Conservation (phyloP, 1,284 basidiomycete genomes). For the Pholiota adiposa region DNA sequence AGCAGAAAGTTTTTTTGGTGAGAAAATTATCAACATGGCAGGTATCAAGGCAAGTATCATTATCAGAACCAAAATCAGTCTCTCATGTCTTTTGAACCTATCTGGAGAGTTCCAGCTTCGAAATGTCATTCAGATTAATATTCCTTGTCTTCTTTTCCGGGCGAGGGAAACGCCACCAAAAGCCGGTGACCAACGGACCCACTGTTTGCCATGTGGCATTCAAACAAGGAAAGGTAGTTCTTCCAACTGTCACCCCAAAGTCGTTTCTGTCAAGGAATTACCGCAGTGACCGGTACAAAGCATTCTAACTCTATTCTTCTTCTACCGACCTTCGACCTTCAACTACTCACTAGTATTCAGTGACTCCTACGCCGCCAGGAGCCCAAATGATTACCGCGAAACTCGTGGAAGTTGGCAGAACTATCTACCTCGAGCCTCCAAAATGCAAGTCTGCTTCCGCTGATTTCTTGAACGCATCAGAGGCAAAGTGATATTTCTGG, state of each 20-base stretch:
- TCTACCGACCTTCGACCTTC: not conserved
- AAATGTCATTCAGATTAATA: conserved; percentile 4
- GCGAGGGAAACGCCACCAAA: not conserved
- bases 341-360: too few species aligned
- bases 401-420: not conserved
- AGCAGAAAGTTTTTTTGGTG: conserved; percentile 13
- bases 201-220: conserved; percentile 1
- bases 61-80: conserved; percentile 10
- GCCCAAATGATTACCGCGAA: conserved; percentile 2
- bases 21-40: conserved; percentile 1
- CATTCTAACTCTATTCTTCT: not conserved
- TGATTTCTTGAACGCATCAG: not conserved
- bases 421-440: not conserved
- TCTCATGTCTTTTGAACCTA: conserved; percentile 15
- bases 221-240: not conserved
- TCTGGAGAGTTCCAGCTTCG: conserved; percentile 7
- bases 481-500: not conserved
- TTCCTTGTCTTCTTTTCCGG: not conserved
- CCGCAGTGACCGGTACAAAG: conserved; percentile 10
- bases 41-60: not conserved
- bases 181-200: not conserved
- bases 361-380: not conserved
- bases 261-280: not conserved
- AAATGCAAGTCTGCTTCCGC: not conserved
- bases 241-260: not conserved